Conservation (phyloP, 495 filamentous ascomycete genomes). For the Achaetomiella virescens region DNA sequence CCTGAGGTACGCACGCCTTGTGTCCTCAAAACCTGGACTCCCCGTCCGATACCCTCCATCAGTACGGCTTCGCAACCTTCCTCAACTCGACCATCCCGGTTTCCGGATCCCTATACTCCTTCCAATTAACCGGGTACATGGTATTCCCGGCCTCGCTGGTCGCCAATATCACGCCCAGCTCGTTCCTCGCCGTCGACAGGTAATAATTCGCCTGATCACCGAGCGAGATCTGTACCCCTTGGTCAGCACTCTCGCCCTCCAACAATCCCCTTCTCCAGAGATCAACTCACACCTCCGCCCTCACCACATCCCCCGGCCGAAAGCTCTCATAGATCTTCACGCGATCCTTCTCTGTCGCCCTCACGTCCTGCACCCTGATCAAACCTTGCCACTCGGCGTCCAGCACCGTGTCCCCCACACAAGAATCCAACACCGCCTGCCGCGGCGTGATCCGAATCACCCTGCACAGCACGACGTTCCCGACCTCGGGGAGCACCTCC, state of each 20-base stretch:
- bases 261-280: not conserved
- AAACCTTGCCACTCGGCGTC: conserved; percentile 58
- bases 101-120: conserved; percentile 77
- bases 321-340: conserved; percentile 89
- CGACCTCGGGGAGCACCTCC: conserved; percentile 75
- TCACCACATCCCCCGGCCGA: conserved; percentile 85
- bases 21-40: too few species aligned
- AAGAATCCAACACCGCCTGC: conserved; percentile 78
- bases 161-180: conserved; percentile 91
- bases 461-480: conserved; percentile 71
- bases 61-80: conserved; percentile 93
- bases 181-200: conserved; percentile 79
- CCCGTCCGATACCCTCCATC: too few species aligned
- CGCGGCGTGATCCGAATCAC: conserved; percentile 77
- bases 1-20: too few species aligned
- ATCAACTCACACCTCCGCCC: conserved; percentile 71
- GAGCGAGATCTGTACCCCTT: conserved; percentile 59
- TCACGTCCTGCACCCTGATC: conserved; percentile 77
- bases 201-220: conserved; percentile 95
- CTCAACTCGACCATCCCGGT: conserved; percentile 73
- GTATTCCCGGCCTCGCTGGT: conserved; percentile 79
- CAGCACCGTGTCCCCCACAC: conserved; percentile 60
- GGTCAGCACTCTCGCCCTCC: conserved; percentile 6
- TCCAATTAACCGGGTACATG: conserved; percentile 92
- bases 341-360: conserved; percentile 91